These are phyloP conservation scores for Thymus mandschuricus DNA, from an alignment of 257 asterid species.

Conservation along the genomic window DNA sequence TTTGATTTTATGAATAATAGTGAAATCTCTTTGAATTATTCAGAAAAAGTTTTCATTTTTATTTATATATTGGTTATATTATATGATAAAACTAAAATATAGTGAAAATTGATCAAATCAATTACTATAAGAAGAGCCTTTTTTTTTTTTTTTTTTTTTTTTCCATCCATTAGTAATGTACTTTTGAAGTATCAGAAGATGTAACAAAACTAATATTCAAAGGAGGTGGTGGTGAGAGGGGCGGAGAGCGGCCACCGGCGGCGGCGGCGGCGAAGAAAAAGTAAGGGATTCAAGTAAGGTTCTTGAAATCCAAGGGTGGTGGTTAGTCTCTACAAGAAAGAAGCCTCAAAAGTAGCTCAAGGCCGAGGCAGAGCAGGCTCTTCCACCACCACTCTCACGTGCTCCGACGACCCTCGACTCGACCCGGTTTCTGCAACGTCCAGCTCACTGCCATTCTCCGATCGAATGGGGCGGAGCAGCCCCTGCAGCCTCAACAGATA, in stretches of 20 bases:
- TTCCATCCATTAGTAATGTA: slow-evolving; percentile 15
- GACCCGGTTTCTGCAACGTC: slow-evolving; percentile 41
- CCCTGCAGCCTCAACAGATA: slow-evolving; percentile 81
- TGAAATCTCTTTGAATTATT: too few relatives aligned
- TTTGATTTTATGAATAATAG: too few relatives aligned
- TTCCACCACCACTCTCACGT: slow-evolving; percentile 57
- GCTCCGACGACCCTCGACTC: slow-evolving; percentile 37
- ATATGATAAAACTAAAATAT: too few relatives aligned
- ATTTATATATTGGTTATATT: too few relatives aligned
- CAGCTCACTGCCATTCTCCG: slow-evolving; percentile 47
- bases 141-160: not conserved
- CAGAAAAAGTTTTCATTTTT: too few relatives aligned
- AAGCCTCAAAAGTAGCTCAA: slow-evolving; percentile 31
- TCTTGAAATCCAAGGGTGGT: slow-evolving; percentile 18
- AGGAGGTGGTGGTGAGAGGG: not conserved
- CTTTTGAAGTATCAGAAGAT: slow-evolving; percentile 11
- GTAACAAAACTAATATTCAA: not conserved
- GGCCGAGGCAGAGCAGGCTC: slow-evolving; percentile 40
- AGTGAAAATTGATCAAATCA: not conserved
- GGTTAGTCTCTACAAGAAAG: slow-evolving; percentile 24
- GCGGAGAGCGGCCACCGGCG: not conserved
- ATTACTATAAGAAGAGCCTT: not conserved
- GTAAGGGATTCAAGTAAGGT: slow-evolving; percentile 17
- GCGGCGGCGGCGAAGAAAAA: not conserved
- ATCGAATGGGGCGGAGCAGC: slow-evolving; percentile 59